phyloP scores from a whole-genome alignment of 2,329 filamentous ascomycete genomes.

The Aspergillus costaricaensis region DNA sequence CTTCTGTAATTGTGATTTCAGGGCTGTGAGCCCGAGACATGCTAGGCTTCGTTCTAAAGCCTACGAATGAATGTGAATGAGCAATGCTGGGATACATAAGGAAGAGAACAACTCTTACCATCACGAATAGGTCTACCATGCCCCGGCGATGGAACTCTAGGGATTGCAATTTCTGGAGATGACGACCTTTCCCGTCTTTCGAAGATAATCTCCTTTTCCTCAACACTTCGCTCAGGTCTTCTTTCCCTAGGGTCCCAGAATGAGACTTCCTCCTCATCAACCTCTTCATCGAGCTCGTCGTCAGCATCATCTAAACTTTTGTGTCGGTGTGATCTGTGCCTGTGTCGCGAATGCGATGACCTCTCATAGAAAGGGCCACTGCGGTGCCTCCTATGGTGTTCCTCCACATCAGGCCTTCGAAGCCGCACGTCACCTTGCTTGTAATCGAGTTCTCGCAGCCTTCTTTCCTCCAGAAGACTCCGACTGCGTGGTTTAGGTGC shows the following conservation, averaged over 20 bases:
- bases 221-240: conserved; percentile 27
- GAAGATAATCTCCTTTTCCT: conserved; percentile 45
- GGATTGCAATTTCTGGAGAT: conserved; percentile 31
- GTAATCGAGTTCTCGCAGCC: conserved; percentile 3
- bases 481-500: conserved; percentile 6
- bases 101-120: neutral
- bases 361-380: conserved; percentile 9
- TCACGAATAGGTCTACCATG: conserved; percentile 6
- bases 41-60: neutral
- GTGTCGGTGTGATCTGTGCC: conserved; percentile 17
- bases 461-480: conserved; percentile 12
- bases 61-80: neutral
- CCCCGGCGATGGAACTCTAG: conserved; percentile 38
- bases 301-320: conserved; percentile 14
- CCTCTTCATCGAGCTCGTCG: conserved; percentile 22
- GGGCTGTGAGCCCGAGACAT: conserved; percentile 14
- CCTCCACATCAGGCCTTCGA: neutral
- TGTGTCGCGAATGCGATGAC: conserved; percentile 13
- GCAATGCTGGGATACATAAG: neutral
- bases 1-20: conserved; percentile 52
- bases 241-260: conserved; percentile 32
- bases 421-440: conserved; percentile 11
- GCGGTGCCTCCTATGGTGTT: conserved; percentile 13
- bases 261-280: conserved; percentile 34
- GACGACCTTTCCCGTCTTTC: conserved; percentile 27